Conservation (phyloP, 345 rosid genomes). For the Sisymbrium irio region DNA sequence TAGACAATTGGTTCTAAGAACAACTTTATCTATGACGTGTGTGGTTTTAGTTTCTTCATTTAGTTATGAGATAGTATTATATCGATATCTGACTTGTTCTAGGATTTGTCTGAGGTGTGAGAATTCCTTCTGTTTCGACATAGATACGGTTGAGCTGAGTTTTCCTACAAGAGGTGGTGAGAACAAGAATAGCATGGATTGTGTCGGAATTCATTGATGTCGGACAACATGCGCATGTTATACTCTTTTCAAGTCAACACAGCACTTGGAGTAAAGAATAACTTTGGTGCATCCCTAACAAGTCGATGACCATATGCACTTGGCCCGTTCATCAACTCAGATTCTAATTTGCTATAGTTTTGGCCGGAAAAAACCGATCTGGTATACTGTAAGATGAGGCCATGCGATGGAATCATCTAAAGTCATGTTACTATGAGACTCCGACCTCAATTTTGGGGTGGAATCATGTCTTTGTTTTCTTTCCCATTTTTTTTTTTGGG, state of each 20-base stretch:
- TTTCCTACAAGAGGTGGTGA: not conserved
- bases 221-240: not conserved
- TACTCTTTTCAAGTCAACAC: not conserved
- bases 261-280: not conserved
- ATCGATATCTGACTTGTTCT: not conserved
- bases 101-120: not conserved
- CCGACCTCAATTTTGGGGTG: too few species aligned
- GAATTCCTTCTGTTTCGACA: not conserved
- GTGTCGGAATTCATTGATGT: not conserved
- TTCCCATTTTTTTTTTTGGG: too few species aligned
- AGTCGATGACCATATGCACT: not conserved
- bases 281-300: not conserved
- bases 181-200: not conserved
- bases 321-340: not conserved
- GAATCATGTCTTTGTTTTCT: too few species aligned
- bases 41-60: not conserved
- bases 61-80: not conserved
- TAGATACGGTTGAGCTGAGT: not conserved
- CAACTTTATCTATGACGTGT: not conserved
- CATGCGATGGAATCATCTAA: not conserved
- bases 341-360: not conserved
- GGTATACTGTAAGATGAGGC: not conserved
- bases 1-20: not conserved
- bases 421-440: too few species aligned
- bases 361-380: not conserved